phyloP scores from a whole-genome alignment of 2,329 filamentous ascomycete genomes.

The Chaetothyriales sp. region DNA sequence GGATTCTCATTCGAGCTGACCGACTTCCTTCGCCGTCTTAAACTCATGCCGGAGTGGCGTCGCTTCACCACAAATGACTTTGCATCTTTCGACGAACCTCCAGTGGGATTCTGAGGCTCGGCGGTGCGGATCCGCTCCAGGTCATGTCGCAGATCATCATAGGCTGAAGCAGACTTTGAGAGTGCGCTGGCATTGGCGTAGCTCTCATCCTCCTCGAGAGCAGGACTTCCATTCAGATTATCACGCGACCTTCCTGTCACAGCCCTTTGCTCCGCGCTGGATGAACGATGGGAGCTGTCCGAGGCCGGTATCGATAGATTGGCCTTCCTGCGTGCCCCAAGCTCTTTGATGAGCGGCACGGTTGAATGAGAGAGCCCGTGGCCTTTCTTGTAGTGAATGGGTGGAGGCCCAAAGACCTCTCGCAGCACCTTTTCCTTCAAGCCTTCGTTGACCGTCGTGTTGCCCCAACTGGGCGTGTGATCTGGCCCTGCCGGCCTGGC shows the following conservation, averaged over 20 bases:
- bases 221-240: slow-evolving; percentile 16
- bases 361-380: slow-evolving; percentile 49
- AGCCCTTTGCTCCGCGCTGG: background rate
- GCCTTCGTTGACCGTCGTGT: slow-evolving; percentile 76
- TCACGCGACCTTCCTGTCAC: slow-evolving; percentile 5
- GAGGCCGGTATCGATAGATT: slow-evolving; percentile 23
- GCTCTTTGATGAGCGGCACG: slow-evolving; percentile 36
- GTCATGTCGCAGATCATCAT: slow-evolving; percentile 16
- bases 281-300: background rate
- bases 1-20: slow-evolving; percentile 47
- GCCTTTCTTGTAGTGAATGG: slow-evolving; percentile 59
- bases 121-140: slow-evolving; percentile 23
- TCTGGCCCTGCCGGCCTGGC: slow-evolving; percentile 26
- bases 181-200: background rate
- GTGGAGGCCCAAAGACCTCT: slow-evolving; percentile 75
- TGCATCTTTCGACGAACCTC: slow-evolving; percentile 7
- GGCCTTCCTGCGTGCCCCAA: slow-evolving; percentile 20
- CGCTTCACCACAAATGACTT: slow-evolving; percentile 26
- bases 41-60: slow-evolving; percentile 73
- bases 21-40: slow-evolving; percentile 62
- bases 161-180: slow-evolving; percentile 12
- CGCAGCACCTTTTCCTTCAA: slow-evolving; percentile 83
- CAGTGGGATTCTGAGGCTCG: slow-evolving; percentile 9
- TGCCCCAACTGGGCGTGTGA: slow-evolving; percentile 57
- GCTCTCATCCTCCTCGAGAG: background rate